phyloP scores from a whole-genome alignment of 2,329 filamentous ascomycete species.

The Aspergillus piperis region DNA sequence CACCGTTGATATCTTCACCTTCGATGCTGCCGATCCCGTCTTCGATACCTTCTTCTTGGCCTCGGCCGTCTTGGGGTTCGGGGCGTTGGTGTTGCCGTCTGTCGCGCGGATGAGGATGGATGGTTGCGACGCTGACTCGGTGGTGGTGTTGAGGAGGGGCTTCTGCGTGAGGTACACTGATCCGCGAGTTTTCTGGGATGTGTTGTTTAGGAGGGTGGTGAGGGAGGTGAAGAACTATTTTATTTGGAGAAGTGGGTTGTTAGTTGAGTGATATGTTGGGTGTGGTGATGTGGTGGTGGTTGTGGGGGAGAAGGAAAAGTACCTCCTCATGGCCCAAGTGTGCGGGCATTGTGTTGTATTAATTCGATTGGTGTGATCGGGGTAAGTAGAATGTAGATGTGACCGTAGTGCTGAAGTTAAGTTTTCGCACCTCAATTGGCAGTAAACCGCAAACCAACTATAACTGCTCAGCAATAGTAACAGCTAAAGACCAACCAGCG shows the following conservation, averaged over 20 bases:
- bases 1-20: slow-evolving; percentile 78
- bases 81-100: slow-evolving; percentile 67
- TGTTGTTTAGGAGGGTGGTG: slow-evolving; percentile 40
- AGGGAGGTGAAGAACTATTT: slow-evolving; percentile 47
- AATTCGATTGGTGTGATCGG: too few species aligned
- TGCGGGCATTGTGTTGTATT: slow-evolving; percentile 26
- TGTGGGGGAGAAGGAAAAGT: slow-evolving; percentile 16
- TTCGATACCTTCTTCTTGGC: slow-evolving; percentile 42
- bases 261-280: neutral
- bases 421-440: too few species aligned
- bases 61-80: slow-evolving; percentile 39
- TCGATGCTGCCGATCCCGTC: slow-evolving; percentile 50
- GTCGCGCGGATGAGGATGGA: slow-evolving; percentile 81
- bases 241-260: slow-evolving; percentile 1
- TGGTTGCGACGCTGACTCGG: slow-evolving; percentile 43
- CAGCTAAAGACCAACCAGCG: too few species aligned
- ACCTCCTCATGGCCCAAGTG: slow-evolving; percentile 48
- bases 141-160: slow-evolving; percentile 28
- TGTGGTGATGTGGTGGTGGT: neutral
- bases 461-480: too few species aligned
- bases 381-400: neutral
- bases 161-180: slow-evolving; percentile 50
- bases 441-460: too few species aligned
- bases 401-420: too few species aligned
- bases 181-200: slow-evolving; percentile 43